Base-by-base conservation (phyloP, 2,329 filamentous ascomycete genomes). In the Fusarium acutatum region DNA sequence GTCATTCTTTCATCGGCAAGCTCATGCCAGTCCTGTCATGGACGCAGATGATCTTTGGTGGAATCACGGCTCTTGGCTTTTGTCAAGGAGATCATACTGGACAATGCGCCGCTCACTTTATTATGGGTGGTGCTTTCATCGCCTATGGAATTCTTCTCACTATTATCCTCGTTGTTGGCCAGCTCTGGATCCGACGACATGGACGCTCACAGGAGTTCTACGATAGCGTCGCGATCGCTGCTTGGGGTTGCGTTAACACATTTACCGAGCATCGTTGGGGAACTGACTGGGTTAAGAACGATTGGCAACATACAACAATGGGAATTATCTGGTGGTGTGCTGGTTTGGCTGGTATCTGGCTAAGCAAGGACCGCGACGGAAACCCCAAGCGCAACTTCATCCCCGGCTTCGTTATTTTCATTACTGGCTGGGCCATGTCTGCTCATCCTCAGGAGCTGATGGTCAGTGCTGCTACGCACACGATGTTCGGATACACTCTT, bases 241-340 rank as follows among this genome's bases (percentile, higher is more conserved):
- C 93, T 2, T 99, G 96, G 96, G 96, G 96, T 38, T 97, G 94
- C 80, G 92, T 99, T 83, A 99, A 98, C 83, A 98, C 96, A 14
- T 98, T 99, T 77, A 99, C 96, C 24, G 96, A 98, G 83, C 96
- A 99, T 81, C 90, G 93, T 59, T 99, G 96, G 96, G 96, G 96
- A 61, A 87, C 87, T 2, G 88, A 90, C 1, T 99, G 96, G 96
- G 94, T 93, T 59, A 91, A 90, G 82, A 98, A 98, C 79, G 96
- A 99, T 82, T 90, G 97, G 84, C 96, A 99, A 82, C 96, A 99
- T 82, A 99, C 96, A 0, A 94, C 93, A n/a, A 98, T 99, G 96
- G 96, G 96, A n/a, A 90, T 99, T 71, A 91, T 99, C 58, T 99
- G 96, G 96, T 99, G 96, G 96, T 93, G 91, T 77, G 96, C 96